A percentile compares a stretch with the other conserved stretches of the same genome.
Evolutionary conservation across 345 rosid species (phyloP).

Genomic region (Pseudoturritis turrita): DNA sequence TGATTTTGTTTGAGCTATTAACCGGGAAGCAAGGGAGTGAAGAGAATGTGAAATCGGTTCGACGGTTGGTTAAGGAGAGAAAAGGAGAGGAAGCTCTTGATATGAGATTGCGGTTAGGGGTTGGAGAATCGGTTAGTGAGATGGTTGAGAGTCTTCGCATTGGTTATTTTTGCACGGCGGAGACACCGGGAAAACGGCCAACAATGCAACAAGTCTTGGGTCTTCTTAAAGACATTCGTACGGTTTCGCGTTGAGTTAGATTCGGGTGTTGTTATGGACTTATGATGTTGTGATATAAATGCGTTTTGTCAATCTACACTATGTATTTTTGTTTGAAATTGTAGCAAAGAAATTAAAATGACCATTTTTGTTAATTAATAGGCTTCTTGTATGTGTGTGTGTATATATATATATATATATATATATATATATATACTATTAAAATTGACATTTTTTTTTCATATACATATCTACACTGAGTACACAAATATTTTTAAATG

Average conservation of each 20-base stretch:
- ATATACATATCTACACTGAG: too few relatives aligned
- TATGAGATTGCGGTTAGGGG: conserved; percentile 44
- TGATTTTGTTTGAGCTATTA: conserved; percentile 62
- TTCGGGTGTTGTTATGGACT: conserved; percentile 2
- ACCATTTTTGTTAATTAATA: too few relatives aligned
- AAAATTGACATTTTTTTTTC: too few relatives aligned
- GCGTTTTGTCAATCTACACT: conserved; percentile 6
- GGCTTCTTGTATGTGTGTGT: too few relatives aligned
- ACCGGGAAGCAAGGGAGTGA: conserved; percentile 60
- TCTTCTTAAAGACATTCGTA: conserved; percentile 69
- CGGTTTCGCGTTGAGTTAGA: conserved; percentile 30
- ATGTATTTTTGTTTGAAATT: background rate
- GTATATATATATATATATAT: too few relatives aligned
- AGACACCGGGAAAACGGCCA: conserved; percentile 68
- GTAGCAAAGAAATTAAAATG: background rate
- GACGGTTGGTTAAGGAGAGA: conserved; percentile 68
- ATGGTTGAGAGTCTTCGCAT: conserved; percentile 85
- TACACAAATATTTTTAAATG: too few relatives aligned
- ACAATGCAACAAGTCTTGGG: conserved; percentile 93
- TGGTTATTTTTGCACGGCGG: conserved; percentile 83
- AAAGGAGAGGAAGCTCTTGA: conserved; percentile 60
- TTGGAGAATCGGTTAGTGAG: conserved; percentile 51
- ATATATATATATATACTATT: too few relatives aligned
- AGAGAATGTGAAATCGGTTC: conserved; percentile 47
- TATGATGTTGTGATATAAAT: background rate